phyloP scores from a whole-genome alignment of 2,329 filamentous ascomycete genomes.

The Leptographium galeiforme region DNA sequence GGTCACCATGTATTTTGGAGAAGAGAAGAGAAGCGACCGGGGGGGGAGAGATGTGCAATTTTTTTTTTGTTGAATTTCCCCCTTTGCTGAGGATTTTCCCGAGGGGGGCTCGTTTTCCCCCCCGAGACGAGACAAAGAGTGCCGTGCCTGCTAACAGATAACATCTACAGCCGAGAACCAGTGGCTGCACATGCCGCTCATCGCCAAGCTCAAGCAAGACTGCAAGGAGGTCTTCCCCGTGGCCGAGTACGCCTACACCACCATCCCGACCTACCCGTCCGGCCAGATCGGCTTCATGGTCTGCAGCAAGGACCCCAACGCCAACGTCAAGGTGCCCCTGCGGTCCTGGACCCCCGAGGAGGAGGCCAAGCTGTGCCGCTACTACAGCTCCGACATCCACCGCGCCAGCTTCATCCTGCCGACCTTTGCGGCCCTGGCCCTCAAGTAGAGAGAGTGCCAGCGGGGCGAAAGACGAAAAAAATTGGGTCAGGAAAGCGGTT shows the following conservation, averaged over 20 bases:
- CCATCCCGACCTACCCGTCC: conserved; percentile 96
- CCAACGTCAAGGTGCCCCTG: conserved; percentile 74
- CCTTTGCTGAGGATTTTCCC: neutral
- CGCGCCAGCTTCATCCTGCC: conserved; percentile 87
- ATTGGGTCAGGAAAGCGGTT: neutral
- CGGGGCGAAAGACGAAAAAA: neutral
- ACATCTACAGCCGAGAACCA: conserved; percentile 78
- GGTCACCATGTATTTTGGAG: neutral
- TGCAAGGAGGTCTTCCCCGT: conserved; percentile 96
- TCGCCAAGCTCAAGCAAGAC: conserved; percentile 88
- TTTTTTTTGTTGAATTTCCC: neutral
- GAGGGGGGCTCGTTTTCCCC: no score
- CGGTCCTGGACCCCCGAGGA: conserved; percentile 73
- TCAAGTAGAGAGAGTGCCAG: conserved; percentile 29
- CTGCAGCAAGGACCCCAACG: conserved; percentile 83
- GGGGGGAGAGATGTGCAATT: no score
- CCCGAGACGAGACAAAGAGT: neutral
- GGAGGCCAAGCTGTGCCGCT: conserved; percentile 84
- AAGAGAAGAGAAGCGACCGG: neutral
- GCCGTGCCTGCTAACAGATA: conserved; percentile 1
- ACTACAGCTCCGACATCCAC: conserved; percentile 97
- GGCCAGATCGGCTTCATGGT: conserved; percentile 99
- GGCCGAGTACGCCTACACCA: conserved; percentile 97
- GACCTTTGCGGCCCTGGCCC: conserved; percentile 75
- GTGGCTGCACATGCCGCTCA: conserved; percentile 93